Evolutionary conservation across 352 stramenopile species (phyloP), one percentile per base, ranked within the genome.

Genomic region (Phytophthora foliorum): DNA sequence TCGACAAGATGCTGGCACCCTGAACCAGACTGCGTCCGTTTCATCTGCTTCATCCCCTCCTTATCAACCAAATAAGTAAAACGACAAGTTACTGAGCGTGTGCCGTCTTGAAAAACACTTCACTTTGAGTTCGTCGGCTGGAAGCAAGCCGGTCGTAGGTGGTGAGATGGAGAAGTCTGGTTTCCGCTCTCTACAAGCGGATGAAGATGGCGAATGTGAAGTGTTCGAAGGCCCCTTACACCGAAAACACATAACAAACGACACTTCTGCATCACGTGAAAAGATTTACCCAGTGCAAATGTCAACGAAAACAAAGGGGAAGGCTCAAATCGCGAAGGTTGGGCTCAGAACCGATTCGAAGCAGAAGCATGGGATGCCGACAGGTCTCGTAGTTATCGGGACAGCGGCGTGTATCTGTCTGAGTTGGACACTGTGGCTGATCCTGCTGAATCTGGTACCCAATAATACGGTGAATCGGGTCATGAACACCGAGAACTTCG

Each of bases 401-500:
- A 4, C 50, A 7, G 45, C 21, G 17, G 52, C 45, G 16, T 55
- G 44, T 24, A 44, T 59, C 13, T 76, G 63, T 27, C 29, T 72
- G 2, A 36, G n/a, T 7, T 77, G 67, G 70, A 68, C 64, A 22
- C 6, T 78, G 0, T 75, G 72, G 61, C 45, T 80, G 0, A 48
- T 76, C 16, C 22, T 73, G 11, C 31, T 82, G 2, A 78, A 63
- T n/a, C 31, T 71, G 5, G 34, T 38, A 3, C 71, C 71, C 0
- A 78, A 60, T 9, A 49, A 63, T n/a, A 80, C 54, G 0, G 68
- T 78, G 24, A 82, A 80, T 31, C 41, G 27, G 9, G 53, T 78
- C 42, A 80, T 80, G 68, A 54, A 66, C 32, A 80, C 75, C 0
- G 25, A 59, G 14, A 61, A 52, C 7, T 72, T 75, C 13, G 67